Conservation (phyloP, 345 rosid genomes). For the Arabidopsis suecica region DNA sequence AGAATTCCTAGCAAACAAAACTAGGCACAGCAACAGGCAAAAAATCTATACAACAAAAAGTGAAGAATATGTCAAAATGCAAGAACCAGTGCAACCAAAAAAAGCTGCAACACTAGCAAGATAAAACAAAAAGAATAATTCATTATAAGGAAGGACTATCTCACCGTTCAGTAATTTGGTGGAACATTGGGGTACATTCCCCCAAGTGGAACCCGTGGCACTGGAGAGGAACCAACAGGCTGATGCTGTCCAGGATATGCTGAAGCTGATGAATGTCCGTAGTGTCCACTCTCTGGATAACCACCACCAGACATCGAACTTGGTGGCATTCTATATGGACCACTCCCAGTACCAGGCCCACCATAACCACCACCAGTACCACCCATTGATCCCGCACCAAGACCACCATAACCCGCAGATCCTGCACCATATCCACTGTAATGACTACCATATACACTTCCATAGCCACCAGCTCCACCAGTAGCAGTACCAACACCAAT, state of each 20-base stretch:
- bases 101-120: neutral
- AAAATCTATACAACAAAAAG: neutral
- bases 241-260: slow-evolving; percentile 72
- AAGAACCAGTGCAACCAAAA: slow-evolving; percentile 16
- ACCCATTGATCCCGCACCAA: slow-evolving; percentile 42
- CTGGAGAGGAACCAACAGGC: slow-evolving; percentile 66
- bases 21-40: slow-evolving; percentile 13
- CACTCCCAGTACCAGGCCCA: slow-evolving; percentile 58
- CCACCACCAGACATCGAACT: slow-evolving; percentile 69
- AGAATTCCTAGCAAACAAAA: slow-evolving; percentile 24
- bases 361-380: slow-evolving; percentile 47
- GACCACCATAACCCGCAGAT: slow-evolving; percentile 54
- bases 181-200: slow-evolving; percentile 78
- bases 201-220: slow-evolving; percentile 77
- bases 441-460: slow-evolving; percentile 49
- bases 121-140: neutral
- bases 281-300: slow-evolving; percentile 69
- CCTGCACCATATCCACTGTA: slow-evolving; percentile 70
- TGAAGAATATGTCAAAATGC: slow-evolving; percentile 14
- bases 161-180: slow-evolving; percentile 65
- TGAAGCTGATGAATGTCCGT: slow-evolving; percentile 59
- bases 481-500: slow-evolving; percentile 39
- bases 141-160: slow-evolving; percentile 44
- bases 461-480: slow-evolving; percentile 55
- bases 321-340: slow-evolving; percentile 64